A percentile compares a stretch with the other conserved stretches of the same genome.
These are phyloP conservation scores for Papiliotrema laurentii DNA, from an alignment of 1,284 basidiomycete genomes.

Conservation along the genomic window DNA sequence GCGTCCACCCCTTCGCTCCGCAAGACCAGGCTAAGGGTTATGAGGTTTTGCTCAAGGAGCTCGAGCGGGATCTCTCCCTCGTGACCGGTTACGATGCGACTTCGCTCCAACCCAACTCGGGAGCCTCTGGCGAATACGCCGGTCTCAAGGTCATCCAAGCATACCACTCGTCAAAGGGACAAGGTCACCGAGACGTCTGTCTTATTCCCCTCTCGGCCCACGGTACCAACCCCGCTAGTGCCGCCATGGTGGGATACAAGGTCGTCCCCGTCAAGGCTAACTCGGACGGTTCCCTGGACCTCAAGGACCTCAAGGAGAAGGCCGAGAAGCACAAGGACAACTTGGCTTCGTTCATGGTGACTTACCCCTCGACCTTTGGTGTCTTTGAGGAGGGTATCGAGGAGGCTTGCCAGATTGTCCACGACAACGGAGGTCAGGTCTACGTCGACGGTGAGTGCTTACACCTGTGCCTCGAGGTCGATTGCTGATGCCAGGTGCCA, in stretches of 20 bases:
- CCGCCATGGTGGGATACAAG: constrained; percentile 94
- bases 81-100: constrained; percentile 94
- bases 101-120: constrained; percentile 95
- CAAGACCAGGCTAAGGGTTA: constrained; percentile 88
- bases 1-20: constrained; percentile 90
- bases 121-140: constrained; percentile 92
- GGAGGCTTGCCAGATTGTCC: constrained; percentile 89
- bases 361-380: constrained; percentile 93
- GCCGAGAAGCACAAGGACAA: constrained; percentile 87
- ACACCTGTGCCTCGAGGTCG: background rate
- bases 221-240: constrained; percentile 93
- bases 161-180: constrained; percentile 83
- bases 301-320: constrained; percentile 78
- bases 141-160: constrained; percentile 90
- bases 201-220: constrained; percentile 93
- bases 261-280: constrained; percentile 91
- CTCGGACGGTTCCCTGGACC: constrained; percentile 80
- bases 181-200: constrained; percentile 84
- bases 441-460: constrained; percentile 73
- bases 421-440: constrained; percentile 93
- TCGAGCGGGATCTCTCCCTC: constrained; percentile 83
- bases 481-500: constrained; percentile 55
- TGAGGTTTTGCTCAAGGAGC: constrained; percentile 76
- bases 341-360: constrained; percentile 96
- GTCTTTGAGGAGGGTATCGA: constrained; percentile 92